Evolutionary conservation across 2,329 filamentous ascomycete genomes (phyloP).

Genomic region (Monosporascus sp.): DNA sequence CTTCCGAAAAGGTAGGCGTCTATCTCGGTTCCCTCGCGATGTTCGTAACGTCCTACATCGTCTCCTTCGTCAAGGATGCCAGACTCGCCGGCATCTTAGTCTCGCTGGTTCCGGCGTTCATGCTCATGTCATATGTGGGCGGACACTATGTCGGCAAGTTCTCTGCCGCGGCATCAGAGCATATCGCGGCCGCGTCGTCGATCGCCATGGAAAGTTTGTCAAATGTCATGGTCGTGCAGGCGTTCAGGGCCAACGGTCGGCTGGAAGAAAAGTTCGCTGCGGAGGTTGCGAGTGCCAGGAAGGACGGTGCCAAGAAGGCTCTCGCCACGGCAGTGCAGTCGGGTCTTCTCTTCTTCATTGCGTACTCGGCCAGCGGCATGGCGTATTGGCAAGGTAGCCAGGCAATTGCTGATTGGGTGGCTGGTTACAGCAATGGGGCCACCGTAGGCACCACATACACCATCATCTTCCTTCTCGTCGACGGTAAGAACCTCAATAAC

Average conservation of each 20-base stretch:
- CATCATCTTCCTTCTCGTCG: slow-evolving; percentile 59
- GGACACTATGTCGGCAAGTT: slow-evolving; percentile 44
- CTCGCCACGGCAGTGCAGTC: slow-evolving; percentile 49
- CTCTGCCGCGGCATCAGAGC: slow-evolving; percentile 36
- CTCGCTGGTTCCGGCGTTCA: slow-evolving; percentile 49
- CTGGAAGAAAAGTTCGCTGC: slow-evolving; percentile 47
- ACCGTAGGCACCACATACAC: slow-evolving; percentile 51
- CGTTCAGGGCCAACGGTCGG: slow-evolving; percentile 46
- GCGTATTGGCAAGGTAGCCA: slow-evolving; percentile 61
- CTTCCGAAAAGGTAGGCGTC: slow-evolving; percentile 58
- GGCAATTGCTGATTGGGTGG: slow-evolving; percentile 34
- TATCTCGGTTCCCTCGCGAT: slow-evolving; percentile 51
- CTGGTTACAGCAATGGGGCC: slow-evolving; percentile 26
- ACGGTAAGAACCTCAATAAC: slow-evolving; percentile 34
- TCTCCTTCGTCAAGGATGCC: slow-evolving; percentile 56
- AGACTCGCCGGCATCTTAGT: slow-evolving; percentile 53
- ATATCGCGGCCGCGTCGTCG: slow-evolving; percentile 46
- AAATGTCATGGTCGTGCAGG: slow-evolving; percentile 49
- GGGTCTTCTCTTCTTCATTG: slow-evolving; percentile 62
- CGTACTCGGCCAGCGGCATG: slow-evolving; percentile 58
- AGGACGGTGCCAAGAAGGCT: slow-evolving; percentile 51
- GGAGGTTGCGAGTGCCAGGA: slow-evolving; percentile 39
- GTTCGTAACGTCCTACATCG: slow-evolving; percentile 55
- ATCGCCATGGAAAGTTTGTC: slow-evolving; percentile 50
- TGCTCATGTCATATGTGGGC: slow-evolving; percentile 49